These are phyloP conservation scores for Globisporangium canariense DNA, from an alignment of 352 stramenopile species.

Conservation along the genomic window DNA sequence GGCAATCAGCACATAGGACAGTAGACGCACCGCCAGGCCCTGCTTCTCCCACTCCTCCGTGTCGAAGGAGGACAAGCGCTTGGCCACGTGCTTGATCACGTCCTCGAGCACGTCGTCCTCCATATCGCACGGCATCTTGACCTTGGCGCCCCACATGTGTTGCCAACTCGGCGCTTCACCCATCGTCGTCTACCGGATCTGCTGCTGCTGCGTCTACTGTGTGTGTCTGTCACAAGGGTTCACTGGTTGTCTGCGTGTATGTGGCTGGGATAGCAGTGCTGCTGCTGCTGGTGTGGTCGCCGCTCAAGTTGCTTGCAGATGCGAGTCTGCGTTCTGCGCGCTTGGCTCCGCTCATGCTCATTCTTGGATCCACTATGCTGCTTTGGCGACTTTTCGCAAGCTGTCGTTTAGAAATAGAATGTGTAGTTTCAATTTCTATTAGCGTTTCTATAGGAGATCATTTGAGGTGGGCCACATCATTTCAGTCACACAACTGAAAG, in stretches of 20 bases:
- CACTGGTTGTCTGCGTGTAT: not conserved
- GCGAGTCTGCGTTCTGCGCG: not conserved
- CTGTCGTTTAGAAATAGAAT: not conserved
- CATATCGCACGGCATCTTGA: conserved; percentile 89
- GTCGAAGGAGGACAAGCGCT: conserved; percentile 56
- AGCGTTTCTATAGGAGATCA: conserved; percentile 5
- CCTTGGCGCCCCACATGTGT: conserved; percentile 85
- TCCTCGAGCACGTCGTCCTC: conserved; percentile 87
- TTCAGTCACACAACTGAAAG: not conserved
- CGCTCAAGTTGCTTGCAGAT: not conserved
- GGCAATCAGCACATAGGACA: too few relatives aligned
- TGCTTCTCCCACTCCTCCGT: conserved; percentile 87
- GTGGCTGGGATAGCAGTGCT: not conserved
- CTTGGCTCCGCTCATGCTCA: not conserved
- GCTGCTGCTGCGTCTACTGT: not conserved
- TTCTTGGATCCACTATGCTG: not conserved
- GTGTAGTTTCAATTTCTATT: not conserved
- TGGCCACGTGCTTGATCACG: conserved; percentile 74
- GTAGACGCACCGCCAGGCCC: conserved; percentile 42
- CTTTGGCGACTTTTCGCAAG: conserved; percentile 9
- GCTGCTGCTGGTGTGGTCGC: not conserved
- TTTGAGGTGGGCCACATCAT: conserved; percentile 1
- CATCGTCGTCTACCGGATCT: conserved; percentile 25
- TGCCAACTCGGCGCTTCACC: conserved; percentile 79
- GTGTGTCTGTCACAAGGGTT: not conserved